Conservation (phyloP, 169 alveolate genomes). For the Plasmodium coatneyi region DNA sequence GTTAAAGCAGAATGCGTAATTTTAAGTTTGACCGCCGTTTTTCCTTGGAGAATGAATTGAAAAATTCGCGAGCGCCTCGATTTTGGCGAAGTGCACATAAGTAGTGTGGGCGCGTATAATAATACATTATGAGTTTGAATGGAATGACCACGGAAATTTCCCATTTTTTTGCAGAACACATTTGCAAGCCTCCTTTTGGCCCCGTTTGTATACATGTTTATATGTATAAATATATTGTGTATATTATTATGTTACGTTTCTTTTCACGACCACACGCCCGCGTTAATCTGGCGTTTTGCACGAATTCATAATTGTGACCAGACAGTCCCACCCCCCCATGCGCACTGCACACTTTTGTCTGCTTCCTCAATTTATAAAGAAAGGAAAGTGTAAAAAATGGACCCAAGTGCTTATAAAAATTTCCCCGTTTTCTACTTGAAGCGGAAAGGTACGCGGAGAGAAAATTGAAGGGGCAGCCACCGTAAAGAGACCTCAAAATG, state of each 20-base stretch:
- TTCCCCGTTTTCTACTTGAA: slow-evolving; percentile 51
- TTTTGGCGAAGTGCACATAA: neutral
- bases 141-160: neutral
- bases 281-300: neutral
- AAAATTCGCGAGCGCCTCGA: neutral
- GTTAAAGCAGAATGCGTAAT: neutral
- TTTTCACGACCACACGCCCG: neutral
- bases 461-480: neutral
- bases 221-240: neutral
- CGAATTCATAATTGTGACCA: slow-evolving; percentile 14
- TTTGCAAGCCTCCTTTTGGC: neutral
- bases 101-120: neutral
- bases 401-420: slow-evolving; percentile 54
- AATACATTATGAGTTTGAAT: neutral
- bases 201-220: neutral
- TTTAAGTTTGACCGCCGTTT: neutral
- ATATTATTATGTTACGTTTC: neutral
- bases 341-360: neutral
- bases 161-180: neutral
- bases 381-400: slow-evolving; percentile 48
- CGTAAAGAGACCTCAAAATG: neutral
- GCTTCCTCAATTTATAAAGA: neutral
- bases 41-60: neutral
- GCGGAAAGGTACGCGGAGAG: slow-evolving; percentile 37
- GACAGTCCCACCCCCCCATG: neutral